phyloP scores from a whole-genome alignment of 2,329 filamentous ascomycete genomes.

The Raffaelea albimanens region DNA sequence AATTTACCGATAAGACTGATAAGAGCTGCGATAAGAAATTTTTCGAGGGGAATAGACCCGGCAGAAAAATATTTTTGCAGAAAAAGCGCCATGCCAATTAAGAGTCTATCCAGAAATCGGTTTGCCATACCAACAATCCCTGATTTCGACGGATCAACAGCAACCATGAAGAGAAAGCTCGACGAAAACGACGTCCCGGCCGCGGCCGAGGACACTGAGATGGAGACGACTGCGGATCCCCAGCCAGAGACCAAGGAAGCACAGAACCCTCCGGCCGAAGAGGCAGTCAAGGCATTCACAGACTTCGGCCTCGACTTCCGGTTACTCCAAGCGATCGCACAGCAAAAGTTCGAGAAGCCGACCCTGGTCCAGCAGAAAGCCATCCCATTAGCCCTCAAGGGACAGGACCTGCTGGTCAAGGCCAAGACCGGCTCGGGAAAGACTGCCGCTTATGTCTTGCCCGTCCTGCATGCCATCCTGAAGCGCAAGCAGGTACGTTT shows the following conservation, averaged over 20 bases:
- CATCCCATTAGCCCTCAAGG: constrained; percentile 79
- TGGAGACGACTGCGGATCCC: background rate
- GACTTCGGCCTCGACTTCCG: constrained; percentile 74
- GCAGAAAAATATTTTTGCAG: background rate
- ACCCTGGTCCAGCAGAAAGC: constrained; percentile 83
- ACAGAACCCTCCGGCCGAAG: constrained; percentile 11
- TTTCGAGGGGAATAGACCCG: background rate
- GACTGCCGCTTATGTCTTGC: constrained; percentile 90
- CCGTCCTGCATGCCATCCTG: constrained; percentile 76
- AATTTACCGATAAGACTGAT: background rate
- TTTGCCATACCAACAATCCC: background rate
- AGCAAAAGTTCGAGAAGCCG: constrained; percentile 74
- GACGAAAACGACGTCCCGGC: constrained; percentile 28
- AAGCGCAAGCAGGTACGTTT: constrained; percentile 51
- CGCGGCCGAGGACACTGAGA: constrained; percentile 16
- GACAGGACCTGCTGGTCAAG: constrained; percentile 82
- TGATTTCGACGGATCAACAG: background rate
- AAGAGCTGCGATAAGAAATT: constrained; percentile 2
- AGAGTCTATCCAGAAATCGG: too few species aligned
- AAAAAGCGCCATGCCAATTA: background rate
- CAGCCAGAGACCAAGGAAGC: constrained; percentile 3
- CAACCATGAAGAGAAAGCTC: constrained; percentile 51
- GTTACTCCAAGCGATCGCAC: constrained; percentile 74
- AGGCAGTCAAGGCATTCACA: constrained; percentile 51
- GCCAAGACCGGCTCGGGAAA: constrained; percentile 95